These are phyloP conservation scores for Ceratocystis papillata DNA, from an alignment of 2,329 filamentous ascomycete species.

Conservation along the genomic window DNA sequence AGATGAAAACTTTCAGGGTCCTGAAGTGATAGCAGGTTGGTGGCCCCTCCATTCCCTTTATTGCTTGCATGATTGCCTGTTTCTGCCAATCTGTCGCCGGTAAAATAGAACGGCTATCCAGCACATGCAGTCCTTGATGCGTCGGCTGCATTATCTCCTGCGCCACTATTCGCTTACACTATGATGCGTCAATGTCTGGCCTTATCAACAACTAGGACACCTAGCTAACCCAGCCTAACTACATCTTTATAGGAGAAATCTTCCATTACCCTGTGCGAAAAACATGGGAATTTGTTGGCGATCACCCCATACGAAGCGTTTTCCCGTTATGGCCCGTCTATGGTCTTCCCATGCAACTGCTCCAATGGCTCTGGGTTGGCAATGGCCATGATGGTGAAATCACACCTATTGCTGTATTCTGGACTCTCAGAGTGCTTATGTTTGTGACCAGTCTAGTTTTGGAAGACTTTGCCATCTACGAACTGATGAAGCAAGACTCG, in stretches of 20 bases:
- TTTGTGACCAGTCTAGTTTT: constrained; percentile 91
- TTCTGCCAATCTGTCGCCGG: neutral
- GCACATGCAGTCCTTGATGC: neutral
- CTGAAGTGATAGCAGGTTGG: constrained; percentile 91
- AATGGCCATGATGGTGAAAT: constrained; percentile 51
- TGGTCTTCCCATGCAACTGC: constrained; percentile 80
- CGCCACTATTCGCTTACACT: constrained; percentile 1
- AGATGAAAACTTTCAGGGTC: constrained; percentile 97
- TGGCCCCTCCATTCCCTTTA: constrained; percentile 24
- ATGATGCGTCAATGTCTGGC: constrained; percentile 4
- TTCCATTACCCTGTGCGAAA: constrained; percentile 81
- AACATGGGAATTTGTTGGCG: constrained; percentile 93
- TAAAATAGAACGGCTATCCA: neutral
- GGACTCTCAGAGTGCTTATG: constrained; percentile 80
- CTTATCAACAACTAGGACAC: neutral
- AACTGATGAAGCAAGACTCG: constrained; percentile 58
- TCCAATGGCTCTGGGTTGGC: constrained; percentile 87
- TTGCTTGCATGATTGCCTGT: neutral
- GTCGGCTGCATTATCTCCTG: neutral
- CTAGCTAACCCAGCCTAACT: constrained; percentile 7
- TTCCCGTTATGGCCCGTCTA: constrained; percentile 96
- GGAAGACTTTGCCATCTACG: constrained; percentile 94
- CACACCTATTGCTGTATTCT: constrained; percentile 79
- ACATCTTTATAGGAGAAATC: constrained; percentile 57
- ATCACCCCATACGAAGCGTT: constrained; percentile 81